Evolutionary conservation across 2,329 filamentous ascomycete species (phyloP), one percentile per base, ranked within the genome.

Genomic region (Nannizziopsis barbatae): DNA sequence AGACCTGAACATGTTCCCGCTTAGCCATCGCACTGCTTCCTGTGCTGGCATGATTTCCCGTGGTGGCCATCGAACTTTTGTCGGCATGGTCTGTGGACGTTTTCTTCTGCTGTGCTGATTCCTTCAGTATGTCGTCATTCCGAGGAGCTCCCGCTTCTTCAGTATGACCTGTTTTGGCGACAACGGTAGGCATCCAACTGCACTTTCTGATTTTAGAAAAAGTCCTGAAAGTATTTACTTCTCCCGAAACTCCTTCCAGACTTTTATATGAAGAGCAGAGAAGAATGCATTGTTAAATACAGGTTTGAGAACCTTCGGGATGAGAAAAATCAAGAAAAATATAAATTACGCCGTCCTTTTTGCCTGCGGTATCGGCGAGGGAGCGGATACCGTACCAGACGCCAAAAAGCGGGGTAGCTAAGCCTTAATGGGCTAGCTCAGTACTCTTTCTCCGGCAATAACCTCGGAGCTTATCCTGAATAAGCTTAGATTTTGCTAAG

Each of bases 1-100:
- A 88, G 55, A 93, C 86, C 42, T 53, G 90, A 51, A 27, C 60
- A 59, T 31, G 52, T 53, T 37, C 49, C 50, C 31, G 50, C 46
- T 54, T 47, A 50, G 50, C 56, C 46, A 49, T 32, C 33, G 40
- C 22, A 17, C 40, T 20, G 8, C 40, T 41, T 31, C 46, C 32
- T 20, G 32, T 22, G 18, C 46, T 40, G n/a, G 32, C 33, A 49
- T 40, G 20, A 10, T 41, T 39, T 38, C 46, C 17, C 38, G 30
- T 42, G 20, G 17, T 42, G 37, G 31, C 45, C 44, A 40, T 46
- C 27, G 51, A 41, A 53, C 55, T 57, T 50, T 56, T 55, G 52
- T 55, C 53, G 48, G 63, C 58, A 64, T 61, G 56, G 56, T 56
- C 51, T 37, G 59, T 52, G 60, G 61, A 65, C 62, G 55, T 58